Conservation (phyloP, 768 basidiomycete species). For the Ramaria rubella region DNA sequence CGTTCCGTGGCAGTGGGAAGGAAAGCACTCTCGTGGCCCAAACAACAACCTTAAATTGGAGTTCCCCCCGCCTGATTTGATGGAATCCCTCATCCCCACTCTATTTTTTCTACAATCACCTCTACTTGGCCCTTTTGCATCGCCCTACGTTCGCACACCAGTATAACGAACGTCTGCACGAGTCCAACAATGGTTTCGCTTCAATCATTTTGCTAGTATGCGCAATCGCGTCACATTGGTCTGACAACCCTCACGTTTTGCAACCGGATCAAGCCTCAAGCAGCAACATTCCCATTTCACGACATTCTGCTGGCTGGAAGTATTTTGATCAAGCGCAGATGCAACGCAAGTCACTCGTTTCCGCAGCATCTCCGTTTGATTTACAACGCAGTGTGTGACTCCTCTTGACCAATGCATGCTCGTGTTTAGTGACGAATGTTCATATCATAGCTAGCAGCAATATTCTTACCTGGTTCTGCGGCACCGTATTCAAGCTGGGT, state of each 20-base stretch:
- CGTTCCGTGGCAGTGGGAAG: conserved; percentile 15
- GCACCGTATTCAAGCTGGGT: conserved; percentile 65
- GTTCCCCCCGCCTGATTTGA: conserved; percentile 37
- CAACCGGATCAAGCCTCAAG: conserved; percentile 30
- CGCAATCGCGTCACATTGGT: conserved; percentile 53
- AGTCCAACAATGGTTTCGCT: conserved; percentile 45
- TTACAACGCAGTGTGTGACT: conserved; percentile 56
- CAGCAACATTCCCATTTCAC: conserved; percentile 5
- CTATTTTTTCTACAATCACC: conserved; percentile 56
- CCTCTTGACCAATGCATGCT: not conserved
- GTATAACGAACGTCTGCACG: conserved; percentile 43
- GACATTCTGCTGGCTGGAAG: conserved; percentile 53
- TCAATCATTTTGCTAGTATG: conserved; percentile 62
- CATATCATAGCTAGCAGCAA: conserved; percentile 26
- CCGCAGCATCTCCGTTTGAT: conserved; percentile 56
- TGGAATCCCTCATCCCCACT: conserved; percentile 46
- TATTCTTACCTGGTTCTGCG: conserved; percentile 50
- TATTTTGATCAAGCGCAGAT: conserved; percentile 55
- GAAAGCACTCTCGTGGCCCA: conserved; percentile 2
- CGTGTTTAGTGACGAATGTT: not conserved
- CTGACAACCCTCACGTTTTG: conserved; percentile 53
- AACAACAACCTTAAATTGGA: conserved; percentile 15
- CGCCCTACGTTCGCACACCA: conserved; percentile 56
- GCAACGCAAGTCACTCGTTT: conserved; percentile 49
- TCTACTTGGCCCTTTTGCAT: conserved; percentile 65